These are phyloP conservation scores for Globisporangium parvum DNA, from an alignment of 352 stramenopile species.

Conservation along the genomic window DNA sequence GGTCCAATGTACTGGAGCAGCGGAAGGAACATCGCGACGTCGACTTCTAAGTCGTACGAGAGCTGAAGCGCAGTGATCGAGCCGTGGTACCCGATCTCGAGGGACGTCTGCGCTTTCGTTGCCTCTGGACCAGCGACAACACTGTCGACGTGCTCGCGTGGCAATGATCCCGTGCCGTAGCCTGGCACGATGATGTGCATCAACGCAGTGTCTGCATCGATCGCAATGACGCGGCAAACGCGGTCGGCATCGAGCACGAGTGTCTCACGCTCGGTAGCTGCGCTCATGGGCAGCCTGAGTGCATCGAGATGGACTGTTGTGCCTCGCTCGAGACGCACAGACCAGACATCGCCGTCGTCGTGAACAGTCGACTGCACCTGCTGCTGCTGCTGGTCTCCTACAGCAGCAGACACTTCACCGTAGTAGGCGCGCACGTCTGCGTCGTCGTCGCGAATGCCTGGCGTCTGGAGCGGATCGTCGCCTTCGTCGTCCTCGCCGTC, in stretches of 20 bases:
- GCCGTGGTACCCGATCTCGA: neutral
- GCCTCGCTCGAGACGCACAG: neutral
- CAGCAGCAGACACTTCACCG: neutral
- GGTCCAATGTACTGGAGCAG: conserved; percentile 1
- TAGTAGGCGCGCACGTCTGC: neutral
- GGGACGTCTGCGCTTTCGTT: neutral
- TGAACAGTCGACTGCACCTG: neutral
- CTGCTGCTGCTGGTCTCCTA: neutral
- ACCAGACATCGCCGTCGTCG: neutral
- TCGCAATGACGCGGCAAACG: conserved; percentile 1
- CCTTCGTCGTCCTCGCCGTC: neutral
- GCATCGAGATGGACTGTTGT: neutral
- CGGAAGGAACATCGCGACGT: neutral
- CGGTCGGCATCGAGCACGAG: neutral
- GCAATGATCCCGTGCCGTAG: neutral
- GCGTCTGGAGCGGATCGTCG: neutral
- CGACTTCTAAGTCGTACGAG: neutral
- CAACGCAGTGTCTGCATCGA: neutral
- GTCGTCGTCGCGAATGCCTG: neutral
- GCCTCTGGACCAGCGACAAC: neutral
- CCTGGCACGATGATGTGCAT: neutral
- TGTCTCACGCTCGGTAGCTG: neutral
- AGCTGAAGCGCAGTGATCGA: neutral
- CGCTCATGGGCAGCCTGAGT: neutral
- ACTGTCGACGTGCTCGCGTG: neutral